A percentile compares a stretch with the other conserved stretches of the same genome.
These are phyloP conservation scores for Yamadazyma spencermartinsiae DNA, from an alignment of 1,139 yeast species.

Conservation along the genomic window DNA sequence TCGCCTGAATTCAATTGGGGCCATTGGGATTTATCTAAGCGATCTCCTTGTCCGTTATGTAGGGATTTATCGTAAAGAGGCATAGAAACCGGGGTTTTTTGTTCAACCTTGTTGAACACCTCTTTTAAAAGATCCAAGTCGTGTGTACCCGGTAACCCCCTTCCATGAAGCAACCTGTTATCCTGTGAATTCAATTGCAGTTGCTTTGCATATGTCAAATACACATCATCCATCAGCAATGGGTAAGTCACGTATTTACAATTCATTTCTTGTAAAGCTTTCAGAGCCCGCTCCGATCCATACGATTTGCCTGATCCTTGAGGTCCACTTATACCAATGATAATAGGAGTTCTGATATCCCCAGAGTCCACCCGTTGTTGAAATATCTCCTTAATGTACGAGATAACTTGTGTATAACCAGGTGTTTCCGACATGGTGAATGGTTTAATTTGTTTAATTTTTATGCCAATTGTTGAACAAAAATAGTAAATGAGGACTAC, in stretches of 20 bases:
- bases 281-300: conserved; percentile 44
- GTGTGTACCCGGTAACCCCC: conserved; percentile 96
- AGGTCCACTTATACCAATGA: conserved; percentile 80
- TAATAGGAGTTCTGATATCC: conserved; percentile 37
- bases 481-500: background rate
- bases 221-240: conserved; percentile 85
- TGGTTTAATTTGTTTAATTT: too few species aligned
- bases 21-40: conserved; percentile 47
- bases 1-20: conserved; percentile 22
- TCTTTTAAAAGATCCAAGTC: conserved; percentile 44
- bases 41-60: conserved; percentile 77
- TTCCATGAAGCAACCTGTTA: conserved; percentile 65
- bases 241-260: conserved; percentile 24
- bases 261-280: conserved; percentile 26
- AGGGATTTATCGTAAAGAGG: conserved; percentile 82
- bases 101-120: conserved; percentile 10
- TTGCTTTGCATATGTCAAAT: conserved; percentile 67
- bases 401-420: background rate
- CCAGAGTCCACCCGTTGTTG: background rate
- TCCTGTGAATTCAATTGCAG: conserved; percentile 14
- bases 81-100: conserved; percentile 32
- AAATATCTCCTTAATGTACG: background rate
- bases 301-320: conserved; percentile 94
- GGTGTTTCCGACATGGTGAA: background rate
- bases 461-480: background rate